Evolutionary conservation across 2,329 filamentous ascomycete species (phyloP).

Genomic region (Neofusicoccum umdonicola): DNA sequence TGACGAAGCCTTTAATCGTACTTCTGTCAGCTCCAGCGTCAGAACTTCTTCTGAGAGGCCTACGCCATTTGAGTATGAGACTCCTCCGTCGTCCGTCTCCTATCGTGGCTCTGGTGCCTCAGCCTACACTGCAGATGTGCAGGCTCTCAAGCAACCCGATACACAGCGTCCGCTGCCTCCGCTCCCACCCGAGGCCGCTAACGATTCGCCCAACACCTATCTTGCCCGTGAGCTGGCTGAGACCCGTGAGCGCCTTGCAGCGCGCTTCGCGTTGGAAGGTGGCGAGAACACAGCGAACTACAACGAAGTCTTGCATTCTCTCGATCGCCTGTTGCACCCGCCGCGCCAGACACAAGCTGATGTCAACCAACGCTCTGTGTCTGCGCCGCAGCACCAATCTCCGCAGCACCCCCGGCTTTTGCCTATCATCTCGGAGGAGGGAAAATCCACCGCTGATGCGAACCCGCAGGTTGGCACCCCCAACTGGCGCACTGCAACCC

Average conservation of each 20-base stretch:
- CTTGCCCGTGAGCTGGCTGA: slow-evolving; percentile 57
- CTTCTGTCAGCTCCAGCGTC: slow-evolving; percentile 53
- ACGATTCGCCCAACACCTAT: slow-evolving; percentile 51
- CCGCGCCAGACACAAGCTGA: slow-evolving; percentile 16
- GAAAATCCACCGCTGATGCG: slow-evolving; percentile 34
- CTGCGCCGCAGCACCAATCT: slow-evolving; percentile 44
- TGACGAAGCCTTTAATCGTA: slow-evolving; percentile 85
- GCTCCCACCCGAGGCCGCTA: slow-evolving; percentile 32
- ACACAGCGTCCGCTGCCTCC: slow-evolving; percentile 44
- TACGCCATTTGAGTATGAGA: slow-evolving; percentile 44
- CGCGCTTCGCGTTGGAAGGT: slow-evolving; percentile 47
- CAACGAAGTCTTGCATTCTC: slow-evolving; percentile 47
- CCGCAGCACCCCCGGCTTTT: slow-evolving; percentile 36
- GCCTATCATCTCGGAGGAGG: slow-evolving; percentile 54
- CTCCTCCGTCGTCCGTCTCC: slow-evolving; percentile 53
- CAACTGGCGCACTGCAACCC: slow-evolving; percentile 30
- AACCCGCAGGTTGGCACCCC: slow-evolving; percentile 26
- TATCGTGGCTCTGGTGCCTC: slow-evolving; percentile 34
- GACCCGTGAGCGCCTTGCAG: slow-evolving; percentile 57
- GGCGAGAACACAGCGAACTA: slow-evolving; percentile 51
- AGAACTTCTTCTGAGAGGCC: slow-evolving; percentile 43
- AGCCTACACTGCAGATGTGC: slow-evolving; percentile 4
- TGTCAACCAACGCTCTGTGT: slow-evolving; percentile 43
- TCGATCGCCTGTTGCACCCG: slow-evolving; percentile 14
- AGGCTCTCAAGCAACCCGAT: not conserved